Conservation (phyloP, 257 asterid genomes). For the Petrea volubilis region DNA sequence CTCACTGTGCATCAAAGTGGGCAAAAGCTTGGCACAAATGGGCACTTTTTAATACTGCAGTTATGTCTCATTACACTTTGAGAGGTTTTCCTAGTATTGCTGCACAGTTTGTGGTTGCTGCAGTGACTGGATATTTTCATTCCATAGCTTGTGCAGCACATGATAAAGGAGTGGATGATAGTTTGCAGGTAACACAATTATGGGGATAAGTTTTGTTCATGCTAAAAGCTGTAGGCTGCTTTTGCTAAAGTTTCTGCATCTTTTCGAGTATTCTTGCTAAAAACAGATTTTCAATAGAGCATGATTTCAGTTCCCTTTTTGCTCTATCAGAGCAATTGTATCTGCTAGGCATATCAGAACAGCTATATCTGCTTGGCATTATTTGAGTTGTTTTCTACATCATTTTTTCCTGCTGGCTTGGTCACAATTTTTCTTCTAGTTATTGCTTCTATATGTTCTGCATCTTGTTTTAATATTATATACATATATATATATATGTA, state of each 20-base stretch:
- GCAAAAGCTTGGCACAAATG: conserved; percentile 99
- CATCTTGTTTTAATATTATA: not conserved
- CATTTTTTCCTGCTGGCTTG: not conserved
- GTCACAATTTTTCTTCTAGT: not conserved
- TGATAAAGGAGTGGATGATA: conserved; percentile 98
- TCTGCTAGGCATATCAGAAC: not conserved
- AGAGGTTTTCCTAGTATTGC: conserved; percentile 71
- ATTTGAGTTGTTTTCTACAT: conserved; percentile 19
- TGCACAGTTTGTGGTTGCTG: conserved; percentile 88
- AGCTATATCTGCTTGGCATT: not conserved
- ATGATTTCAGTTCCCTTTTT: conserved; percentile 5
- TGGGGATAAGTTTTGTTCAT: conserved; percentile 3
- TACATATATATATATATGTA: not conserved
- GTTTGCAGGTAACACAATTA: conserved; percentile 68
- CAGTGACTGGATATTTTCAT: conserved; percentile 96
- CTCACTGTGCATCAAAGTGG: conserved; percentile 86
- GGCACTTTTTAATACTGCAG: conserved; percentile 99
- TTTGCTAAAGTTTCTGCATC: conserved; percentile 14
- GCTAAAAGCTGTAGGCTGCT: conserved; percentile 14
- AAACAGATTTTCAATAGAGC: not conserved
- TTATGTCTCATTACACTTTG: conserved; percentile 92
- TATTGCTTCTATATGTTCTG: not conserved
- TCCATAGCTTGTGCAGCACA: conserved; percentile 98
- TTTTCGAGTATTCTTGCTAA: not conserved
- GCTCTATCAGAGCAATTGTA: not conserved